These are phyloP conservation scores for Rhizophora apiculata DNA, from an alignment of 345 rosid species.

Conservation along the genomic window DNA sequence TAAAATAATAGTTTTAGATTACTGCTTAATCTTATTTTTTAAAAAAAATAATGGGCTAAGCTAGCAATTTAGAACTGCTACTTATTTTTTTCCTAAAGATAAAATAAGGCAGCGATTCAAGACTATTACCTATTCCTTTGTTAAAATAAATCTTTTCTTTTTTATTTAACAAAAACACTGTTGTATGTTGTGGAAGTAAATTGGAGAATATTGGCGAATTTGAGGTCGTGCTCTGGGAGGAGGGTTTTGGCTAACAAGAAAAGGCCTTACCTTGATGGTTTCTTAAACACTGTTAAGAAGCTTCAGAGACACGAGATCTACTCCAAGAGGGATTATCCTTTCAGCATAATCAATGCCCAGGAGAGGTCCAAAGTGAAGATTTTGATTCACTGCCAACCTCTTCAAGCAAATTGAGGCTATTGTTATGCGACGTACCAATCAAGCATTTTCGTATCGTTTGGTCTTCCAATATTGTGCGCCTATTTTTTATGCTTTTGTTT, in stretches of 20 bases:
- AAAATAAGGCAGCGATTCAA: too few species aligned
- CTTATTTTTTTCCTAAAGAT: too few species aligned
- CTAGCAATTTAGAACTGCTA: accelerated
- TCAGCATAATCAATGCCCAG: conserved; percentile 56
- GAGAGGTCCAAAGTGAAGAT: conserved; percentile 74
- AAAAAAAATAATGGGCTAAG: too few species aligned
- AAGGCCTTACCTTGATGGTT: conserved; percentile 45
- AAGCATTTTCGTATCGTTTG: conserved; percentile 30
- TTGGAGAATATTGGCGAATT: conserved; percentile 51
- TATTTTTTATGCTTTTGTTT: too few species aligned
- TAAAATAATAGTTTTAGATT: too few species aligned
- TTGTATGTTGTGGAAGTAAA: conserved; percentile 9
- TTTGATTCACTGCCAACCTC: conserved; percentile 84
- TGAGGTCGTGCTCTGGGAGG: conserved; percentile 57
- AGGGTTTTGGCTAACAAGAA: conserved; percentile 51
- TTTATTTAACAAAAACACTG: too few species aligned
- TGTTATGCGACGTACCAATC: conserved; percentile 79
- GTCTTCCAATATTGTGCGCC: background rate
- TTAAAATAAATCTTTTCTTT: too few species aligned
- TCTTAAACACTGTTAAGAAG: conserved; percentile 55
- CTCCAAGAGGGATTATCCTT: conserved; percentile 57
- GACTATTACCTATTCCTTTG: too few species aligned
- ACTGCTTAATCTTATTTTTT: too few species aligned
- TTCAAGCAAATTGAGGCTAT: conserved; percentile 83
- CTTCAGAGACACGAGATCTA: conserved; percentile 72